phyloP scores from a whole-genome alignment of 1,284 basidiomycete species.

The Apiotrichum domesticum region DNA sequence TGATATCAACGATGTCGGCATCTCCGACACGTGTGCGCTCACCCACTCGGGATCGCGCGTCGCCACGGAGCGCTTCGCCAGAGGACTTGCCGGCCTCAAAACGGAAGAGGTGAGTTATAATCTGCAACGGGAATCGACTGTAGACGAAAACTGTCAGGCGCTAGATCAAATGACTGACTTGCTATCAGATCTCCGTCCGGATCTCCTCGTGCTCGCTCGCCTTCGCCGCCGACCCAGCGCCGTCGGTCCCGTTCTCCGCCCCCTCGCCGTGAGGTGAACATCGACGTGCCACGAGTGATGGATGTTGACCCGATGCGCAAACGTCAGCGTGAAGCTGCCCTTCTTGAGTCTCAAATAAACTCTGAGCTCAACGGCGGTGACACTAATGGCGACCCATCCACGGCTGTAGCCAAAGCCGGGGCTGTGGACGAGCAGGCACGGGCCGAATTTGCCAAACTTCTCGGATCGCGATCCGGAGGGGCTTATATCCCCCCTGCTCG shows the following conservation, averaged over 20 bases:
- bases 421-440: conserved; percentile 54
- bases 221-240: conserved; percentile 43
- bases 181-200: conserved; percentile 36
- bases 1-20: conserved; percentile 20
- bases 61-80: conserved; percentile 1
- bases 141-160: background rate
- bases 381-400: conserved; percentile 48
- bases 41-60: conserved; percentile 3
- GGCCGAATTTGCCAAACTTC: conserved; percentile 72
- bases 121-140: background rate
- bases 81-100: conserved; percentile 25
- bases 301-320: conserved; percentile 73
- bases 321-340: conserved; percentile 65
- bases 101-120: conserved; percentile 39
- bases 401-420: conserved; percentile 29
- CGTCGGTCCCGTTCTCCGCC: conserved; percentile 32
- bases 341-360: conserved; percentile 67
- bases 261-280: conserved; percentile 14
- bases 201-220: conserved; percentile 36
- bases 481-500: conserved; percentile 95
- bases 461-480: conserved; percentile 72
- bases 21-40: conserved; percentile 5
- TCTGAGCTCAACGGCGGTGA: conserved; percentile 40
- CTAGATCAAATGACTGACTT: background rate
- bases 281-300: conserved; percentile 57